Conservation (phyloP, 768 basidiomycete genomes). For the Agaricus blazei region DNA sequence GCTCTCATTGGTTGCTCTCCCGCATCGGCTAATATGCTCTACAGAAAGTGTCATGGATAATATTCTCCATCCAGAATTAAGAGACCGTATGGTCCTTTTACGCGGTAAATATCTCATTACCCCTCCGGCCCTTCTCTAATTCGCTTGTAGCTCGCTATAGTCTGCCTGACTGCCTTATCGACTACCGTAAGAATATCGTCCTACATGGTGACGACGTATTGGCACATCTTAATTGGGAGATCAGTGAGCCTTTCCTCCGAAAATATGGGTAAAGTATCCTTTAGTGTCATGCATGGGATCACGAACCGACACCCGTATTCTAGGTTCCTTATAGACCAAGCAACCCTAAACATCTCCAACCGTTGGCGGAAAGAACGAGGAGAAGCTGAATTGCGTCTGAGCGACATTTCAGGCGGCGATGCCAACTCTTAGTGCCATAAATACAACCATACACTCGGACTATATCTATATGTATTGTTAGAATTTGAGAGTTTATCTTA, state of each 20-base stretch:
- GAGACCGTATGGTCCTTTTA: conserved; percentile 87
- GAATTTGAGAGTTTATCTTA: too few relatives aligned
- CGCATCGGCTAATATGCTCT: conserved; percentile 6
- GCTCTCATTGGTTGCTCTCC: not conserved
- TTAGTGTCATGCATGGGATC: not conserved
- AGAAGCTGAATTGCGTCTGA: conserved; percentile 60
- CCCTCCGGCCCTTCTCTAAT: not conserved
- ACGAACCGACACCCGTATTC: conserved; percentile 1
- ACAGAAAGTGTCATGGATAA: conserved; percentile 89
- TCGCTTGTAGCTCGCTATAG: conserved; percentile 60
- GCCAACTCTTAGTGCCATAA: not conserved
- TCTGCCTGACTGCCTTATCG: conserved; percentile 73
- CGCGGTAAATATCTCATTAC: conserved; percentile 48
- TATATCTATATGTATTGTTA: too few relatives aligned
- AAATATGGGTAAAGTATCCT: conserved; percentile 63
- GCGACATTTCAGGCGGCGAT: conserved; percentile 26
- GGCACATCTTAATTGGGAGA: conserved; percentile 88
- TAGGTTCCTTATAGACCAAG: conserved; percentile 77
- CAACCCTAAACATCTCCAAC: conserved; percentile 68
- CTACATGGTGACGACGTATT: conserved; percentile 91
- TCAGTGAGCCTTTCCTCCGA: conserved; percentile 76
- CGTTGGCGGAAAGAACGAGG: conserved; percentile 87
- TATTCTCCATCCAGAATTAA: conserved; percentile 82
- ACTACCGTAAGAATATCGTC: conserved; percentile 61
- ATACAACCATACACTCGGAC: too few relatives aligned